phyloP scores from a whole-genome alignment of 139 green algal species.

The Limnomonas spitsbergensis region DNA sequence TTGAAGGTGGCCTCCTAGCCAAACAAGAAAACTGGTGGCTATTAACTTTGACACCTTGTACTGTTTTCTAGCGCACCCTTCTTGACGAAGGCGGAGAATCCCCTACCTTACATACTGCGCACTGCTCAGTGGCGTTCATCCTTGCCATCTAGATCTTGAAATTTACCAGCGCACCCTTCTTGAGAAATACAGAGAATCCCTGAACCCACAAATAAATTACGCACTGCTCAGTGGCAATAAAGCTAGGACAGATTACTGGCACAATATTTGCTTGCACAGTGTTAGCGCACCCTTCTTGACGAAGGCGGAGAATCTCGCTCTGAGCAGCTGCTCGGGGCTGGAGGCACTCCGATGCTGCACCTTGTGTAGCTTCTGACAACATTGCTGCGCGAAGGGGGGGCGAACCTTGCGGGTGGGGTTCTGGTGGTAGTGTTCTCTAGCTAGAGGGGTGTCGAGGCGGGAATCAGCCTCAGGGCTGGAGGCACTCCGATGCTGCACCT shows the following conservation, averaged over 20 bases:
- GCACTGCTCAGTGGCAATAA: not conserved
- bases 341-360: not conserved
- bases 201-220: no score
- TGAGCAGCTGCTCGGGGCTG: constrained; percentile 12
- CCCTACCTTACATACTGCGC: no score
- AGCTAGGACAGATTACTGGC: not conserved
- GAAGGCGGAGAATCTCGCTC: constrained; percentile 14
- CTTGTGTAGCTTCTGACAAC: constrained; percentile 14
- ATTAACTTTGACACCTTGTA: no score
- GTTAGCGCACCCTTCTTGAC: not conserved
- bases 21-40: no score
- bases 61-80: not conserved
- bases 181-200: no score
- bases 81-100: constrained; percentile 17
- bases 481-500: not conserved
- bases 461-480: constrained; percentile 5
- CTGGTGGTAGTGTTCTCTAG: no score
- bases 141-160: no score
- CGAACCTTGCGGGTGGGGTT: no score
- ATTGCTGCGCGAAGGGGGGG: constrained; percentile 4
- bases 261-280: not conserved
- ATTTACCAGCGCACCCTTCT: no score
- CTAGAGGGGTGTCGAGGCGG: no score
- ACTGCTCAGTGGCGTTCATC: no score
- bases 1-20: no score